Percentiles rank a stretch among this genome's conserved stretches.
These are phyloP conservation scores for Blakeslea trispora DNA, from an alignment of 371 early-diverging fungal genomes.

Conservation along the genomic window DNA sequence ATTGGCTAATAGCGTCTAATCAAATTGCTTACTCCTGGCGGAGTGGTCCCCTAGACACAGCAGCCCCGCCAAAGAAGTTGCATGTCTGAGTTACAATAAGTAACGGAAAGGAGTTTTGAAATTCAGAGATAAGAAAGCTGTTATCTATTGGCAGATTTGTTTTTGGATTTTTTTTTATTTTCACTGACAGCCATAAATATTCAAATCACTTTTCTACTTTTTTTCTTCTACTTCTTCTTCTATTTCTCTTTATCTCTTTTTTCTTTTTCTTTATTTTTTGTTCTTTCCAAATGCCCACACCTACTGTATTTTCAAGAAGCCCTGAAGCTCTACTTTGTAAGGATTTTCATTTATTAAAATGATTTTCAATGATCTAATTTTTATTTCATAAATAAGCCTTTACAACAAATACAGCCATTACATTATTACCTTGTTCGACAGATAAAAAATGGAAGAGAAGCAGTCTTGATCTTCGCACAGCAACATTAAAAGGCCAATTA, in stretches of 20 bases:
- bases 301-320: conserved; percentile 48
- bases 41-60: too few relatives aligned
- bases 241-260: conserved; percentile 6
- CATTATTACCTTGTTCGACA: conserved; percentile 41
- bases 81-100: not conserved
- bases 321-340: conserved; percentile 53
- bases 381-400: conserved; percentile 27
- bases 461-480: conserved; percentile 5
- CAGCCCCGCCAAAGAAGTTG: too few relatives aligned
- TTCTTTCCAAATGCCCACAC: conserved; percentile 12
- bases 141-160: conserved; percentile 6
- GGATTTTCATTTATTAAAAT: too few relatives aligned
- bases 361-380: too few relatives aligned
- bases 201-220: not conserved
- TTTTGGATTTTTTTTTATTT: too few relatives aligned
- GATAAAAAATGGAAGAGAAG: conserved; percentile 5
- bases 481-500: conserved; percentile 17
- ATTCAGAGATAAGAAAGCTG: conserved; percentile 1
- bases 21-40: too few relatives aligned
- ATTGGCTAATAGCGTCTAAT: too few relatives aligned
- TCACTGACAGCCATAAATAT: not conserved
- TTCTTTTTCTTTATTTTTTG: conserved; percentile 1
- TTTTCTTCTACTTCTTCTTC: too few relatives aligned
- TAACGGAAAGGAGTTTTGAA: not conserved
- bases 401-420: conserved; percentile 49